Percentiles rank a stretch among this genome's conserved stretches.
Evolutionary conservation across 495 filamentous ascomycete genomes (phyloP).

Genomic region (Aspergillus olivimuriae): DNA sequence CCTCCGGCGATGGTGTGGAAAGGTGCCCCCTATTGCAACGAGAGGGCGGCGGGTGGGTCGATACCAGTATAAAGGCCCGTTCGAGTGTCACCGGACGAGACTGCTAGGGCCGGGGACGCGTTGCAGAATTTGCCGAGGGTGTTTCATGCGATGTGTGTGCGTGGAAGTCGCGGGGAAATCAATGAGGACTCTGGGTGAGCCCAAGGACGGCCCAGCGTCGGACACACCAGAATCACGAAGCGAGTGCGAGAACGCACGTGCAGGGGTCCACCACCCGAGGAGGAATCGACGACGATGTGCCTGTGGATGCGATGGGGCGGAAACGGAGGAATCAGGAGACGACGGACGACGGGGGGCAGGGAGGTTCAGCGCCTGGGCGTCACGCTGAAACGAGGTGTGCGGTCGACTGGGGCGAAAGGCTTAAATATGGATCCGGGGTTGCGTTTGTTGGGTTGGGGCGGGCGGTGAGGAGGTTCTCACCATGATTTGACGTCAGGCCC

Average conservation of each 20-base stretch:
- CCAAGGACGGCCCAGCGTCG: neutral
- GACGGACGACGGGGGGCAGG: neutral
- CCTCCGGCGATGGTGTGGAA: too few species aligned
- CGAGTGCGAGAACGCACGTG: too few species aligned
- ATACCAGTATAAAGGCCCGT: neutral
- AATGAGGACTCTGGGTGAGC: neutral
- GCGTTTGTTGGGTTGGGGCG: neutral
- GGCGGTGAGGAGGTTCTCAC: neutral
- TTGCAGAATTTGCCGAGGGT: constrained; percentile 9
- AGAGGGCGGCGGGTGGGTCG: neutral
- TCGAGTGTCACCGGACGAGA: neutral
- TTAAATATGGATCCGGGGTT: neutral
- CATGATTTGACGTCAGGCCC: neutral
- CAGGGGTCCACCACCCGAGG: too few species aligned
- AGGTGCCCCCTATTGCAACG: neutral
- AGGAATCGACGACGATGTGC: too few species aligned
- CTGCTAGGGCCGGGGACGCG: neutral
- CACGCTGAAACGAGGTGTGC: neutral
- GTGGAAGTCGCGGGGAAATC: constrained; percentile 4
- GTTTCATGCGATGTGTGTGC: constrained; percentile 12
- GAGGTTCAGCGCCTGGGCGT: neutral
- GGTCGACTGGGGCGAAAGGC: neutral
- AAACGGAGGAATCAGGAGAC: neutral
- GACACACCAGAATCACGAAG: too few species aligned
- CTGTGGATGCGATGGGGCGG: neutral